Conservation (phyloP, 257 asterid genomes). For the Fraxinus anomala region DNA sequence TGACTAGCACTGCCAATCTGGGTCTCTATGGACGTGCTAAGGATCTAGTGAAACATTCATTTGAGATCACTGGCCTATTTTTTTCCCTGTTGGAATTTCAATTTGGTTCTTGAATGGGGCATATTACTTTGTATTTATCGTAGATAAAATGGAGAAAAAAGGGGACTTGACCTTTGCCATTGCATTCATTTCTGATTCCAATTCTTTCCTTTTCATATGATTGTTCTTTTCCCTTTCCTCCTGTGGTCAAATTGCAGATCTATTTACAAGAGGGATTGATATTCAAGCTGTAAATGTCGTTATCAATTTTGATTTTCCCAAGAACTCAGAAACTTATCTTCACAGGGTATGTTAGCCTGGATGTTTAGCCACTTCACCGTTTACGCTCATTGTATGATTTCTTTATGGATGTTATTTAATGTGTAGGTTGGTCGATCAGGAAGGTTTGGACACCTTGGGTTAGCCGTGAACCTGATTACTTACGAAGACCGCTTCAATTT, state of each 20-base stretch:
- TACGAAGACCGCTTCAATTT: constrained; percentile 78
- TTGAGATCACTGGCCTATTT: neutral
- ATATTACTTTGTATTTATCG: neutral
- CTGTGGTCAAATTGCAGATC: constrained; percentile 43
- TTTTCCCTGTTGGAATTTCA: neutral
- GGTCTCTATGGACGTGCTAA: neutral
- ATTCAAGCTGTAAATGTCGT: constrained; percentile 87
- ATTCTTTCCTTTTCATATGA: constrained; percentile 7
- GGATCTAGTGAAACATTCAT: neutral
- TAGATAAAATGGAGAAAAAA: neutral
- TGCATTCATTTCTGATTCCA: neutral
- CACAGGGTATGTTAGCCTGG: constrained; percentile 61
- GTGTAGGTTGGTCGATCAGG: constrained; percentile 84
- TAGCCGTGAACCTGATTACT: constrained; percentile 77
- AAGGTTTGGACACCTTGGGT: constrained; percentile 79
- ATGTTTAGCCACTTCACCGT: neutral
- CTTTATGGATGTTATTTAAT: constrained; percentile 11
- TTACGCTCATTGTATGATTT: neutral
- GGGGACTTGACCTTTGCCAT: neutral
- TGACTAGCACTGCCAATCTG: neutral
- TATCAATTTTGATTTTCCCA: constrained; percentile 81
- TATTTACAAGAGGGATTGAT: constrained; percentile 82
- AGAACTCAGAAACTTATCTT: constrained; percentile 74
- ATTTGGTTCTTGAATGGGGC: neutral
- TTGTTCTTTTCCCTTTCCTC: constrained; percentile 12